These are phyloP conservation scores for Parietaria judaica DNA, from an alignment of 306 rosid species.

Conservation along the genomic window DNA sequence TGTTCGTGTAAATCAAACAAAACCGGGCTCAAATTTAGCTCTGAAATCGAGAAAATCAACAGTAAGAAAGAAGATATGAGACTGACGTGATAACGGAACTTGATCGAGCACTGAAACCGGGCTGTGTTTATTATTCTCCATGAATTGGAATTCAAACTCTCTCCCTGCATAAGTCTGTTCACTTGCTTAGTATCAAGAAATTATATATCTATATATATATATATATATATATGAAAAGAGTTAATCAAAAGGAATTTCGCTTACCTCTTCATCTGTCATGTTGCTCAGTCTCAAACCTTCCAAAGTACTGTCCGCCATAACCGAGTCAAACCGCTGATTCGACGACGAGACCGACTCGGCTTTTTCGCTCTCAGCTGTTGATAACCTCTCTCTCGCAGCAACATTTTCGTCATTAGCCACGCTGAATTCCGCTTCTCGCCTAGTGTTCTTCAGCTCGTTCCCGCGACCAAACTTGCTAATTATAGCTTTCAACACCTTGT, in stretches of 20 bases:
- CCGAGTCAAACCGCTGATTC: conserved; percentile 12
- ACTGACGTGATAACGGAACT: conserved; percentile 16
- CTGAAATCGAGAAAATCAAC: neutral
- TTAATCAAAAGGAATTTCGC: conserved; percentile 6
- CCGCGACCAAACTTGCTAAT: conserved; percentile 35
- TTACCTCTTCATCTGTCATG: conserved; percentile 36
- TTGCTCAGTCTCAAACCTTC: conserved; percentile 24
- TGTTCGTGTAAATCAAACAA: conserved; percentile 17
- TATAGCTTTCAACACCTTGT: conserved; percentile 27
- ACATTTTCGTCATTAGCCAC: conserved; percentile 17
- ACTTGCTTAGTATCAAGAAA: conserved; percentile 40
- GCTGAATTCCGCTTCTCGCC: conserved; percentile 12
- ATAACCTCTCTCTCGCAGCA: conserved; percentile 36
- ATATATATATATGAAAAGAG: neutral
- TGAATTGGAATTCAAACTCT: conserved; percentile 17
- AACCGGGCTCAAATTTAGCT: conserved; percentile 2
- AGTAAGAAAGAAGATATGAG: neutral
- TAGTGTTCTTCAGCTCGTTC: conserved; percentile 13
- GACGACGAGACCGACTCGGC: conserved; percentile 18
- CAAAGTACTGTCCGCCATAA: conserved; percentile 25
- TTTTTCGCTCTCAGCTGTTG: conserved; percentile 37
- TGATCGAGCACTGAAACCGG: conserved; percentile 24
- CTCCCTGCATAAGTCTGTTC: conserved; percentile 41
- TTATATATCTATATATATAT: conserved; percentile 16
- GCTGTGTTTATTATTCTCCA: conserved; percentile 25